These are phyloP conservation scores for Geotrichum phurueaensis DNA, from an alignment of 1,139 yeast species.

Conservation along the genomic window DNA sequence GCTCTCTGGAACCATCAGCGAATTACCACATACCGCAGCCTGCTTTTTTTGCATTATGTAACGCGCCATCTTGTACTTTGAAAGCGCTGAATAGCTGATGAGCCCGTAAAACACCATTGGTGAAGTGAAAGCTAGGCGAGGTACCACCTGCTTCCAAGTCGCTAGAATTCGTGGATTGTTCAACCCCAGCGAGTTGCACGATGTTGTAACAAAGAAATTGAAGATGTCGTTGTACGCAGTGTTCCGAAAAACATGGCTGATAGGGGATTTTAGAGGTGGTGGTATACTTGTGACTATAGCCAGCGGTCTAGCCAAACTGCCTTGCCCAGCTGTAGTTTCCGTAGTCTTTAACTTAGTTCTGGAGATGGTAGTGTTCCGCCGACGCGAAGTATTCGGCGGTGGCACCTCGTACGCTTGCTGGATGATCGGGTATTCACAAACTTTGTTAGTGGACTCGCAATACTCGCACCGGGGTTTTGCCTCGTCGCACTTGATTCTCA, in stretches of 20 bases:
- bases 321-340: background rate
- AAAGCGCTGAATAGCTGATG: slow-evolving; percentile 13
- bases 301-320: background rate
- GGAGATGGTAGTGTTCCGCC: background rate
- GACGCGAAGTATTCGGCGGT: background rate
- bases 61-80: background rate
- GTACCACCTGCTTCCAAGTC: slow-evolving; percentile 12
- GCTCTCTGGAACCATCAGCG: background rate
- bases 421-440: slow-evolving; percentile 14
- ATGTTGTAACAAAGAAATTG: background rate
- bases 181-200: slow-evolving; percentile 1
- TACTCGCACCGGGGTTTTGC: slow-evolving; percentile 15
- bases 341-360: background rate
- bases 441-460: slow-evolving; percentile 15
- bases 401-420: background rate
- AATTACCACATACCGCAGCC: background rate
- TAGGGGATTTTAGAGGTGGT: background rate
- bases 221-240: slow-evolving; percentile 7
- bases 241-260: background rate
- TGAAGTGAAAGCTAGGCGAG: slow-evolving; percentile 7
- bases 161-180: background rate
- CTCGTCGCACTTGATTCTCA: slow-evolving; percentile 18
- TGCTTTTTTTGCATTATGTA: background rate
- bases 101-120: slow-evolving; percentile 12
- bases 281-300: background rate